Evolutionary conservation across 2,329 filamentous ascomycete species (phyloP), one percentile per base, ranked within the genome.

Genomic region (Bertia moriformis): DNA sequence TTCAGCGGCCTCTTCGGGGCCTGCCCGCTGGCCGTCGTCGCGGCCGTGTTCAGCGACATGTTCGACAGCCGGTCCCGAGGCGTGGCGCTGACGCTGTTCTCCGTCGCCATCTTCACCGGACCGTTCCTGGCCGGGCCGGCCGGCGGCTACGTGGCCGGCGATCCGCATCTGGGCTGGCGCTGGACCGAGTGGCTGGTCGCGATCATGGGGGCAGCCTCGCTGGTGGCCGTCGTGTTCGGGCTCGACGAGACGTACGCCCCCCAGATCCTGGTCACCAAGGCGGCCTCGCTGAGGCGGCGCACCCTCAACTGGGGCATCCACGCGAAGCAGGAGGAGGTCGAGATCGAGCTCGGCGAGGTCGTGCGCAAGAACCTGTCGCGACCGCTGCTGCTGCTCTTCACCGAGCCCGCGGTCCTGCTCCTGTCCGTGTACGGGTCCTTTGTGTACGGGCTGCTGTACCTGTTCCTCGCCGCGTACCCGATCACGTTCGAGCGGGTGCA

Each of bases 391-490:
- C 69, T 83, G 45, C 66, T 85, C 10, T 70, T 81, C 43, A 66
- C 67, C 22, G 79, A 84, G 55, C 78, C 81, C 41, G 82, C 85
- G 40, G 76, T 85, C 40, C 63, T 73, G 1, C 59, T 78, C 7
- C 59, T 85, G 17, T 80, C 77, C 27, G 61, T 84, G 40, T 85
- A 85, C 58, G 80, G 79, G 64, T 71, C 77, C 32, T 85, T 85
- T 57, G 76, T 83, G 55, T 87, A 88, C 51, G 81, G 69, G 4
- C 65, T 91, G 1, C 71, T 93, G 1, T 93, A 91, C 51, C 76
- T 89, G 18, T 91, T 91, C 63, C 66, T 94, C 39, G 88, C 84
- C 0, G 83, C 85, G 1, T 93, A 93, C 49, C 79, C 83, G 0
- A 71, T 91, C 35, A 81, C 93, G 37, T 93, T 91, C 60, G 65